Base-by-base conservation (phyloP, 495 filamentous ascomycete species). In the Aspergillus leporis region DNA sequence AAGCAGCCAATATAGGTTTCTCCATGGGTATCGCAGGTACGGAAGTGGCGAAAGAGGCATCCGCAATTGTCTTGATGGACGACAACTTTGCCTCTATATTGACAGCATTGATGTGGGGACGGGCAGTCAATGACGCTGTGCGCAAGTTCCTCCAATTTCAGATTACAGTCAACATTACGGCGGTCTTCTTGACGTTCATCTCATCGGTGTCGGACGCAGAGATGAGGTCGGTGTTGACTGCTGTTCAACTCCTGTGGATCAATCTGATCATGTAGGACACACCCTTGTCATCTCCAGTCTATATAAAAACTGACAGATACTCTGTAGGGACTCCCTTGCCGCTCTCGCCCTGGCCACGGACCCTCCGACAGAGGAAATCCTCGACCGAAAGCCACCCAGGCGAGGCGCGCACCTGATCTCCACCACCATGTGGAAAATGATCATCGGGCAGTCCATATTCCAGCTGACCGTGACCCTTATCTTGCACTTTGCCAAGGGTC, bases 371-470 rank as follows among this genome's bases (percentile, higher is more conserved):
- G 86, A 88, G 41, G 86, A 87, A 54, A 89, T 95, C 45, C 74
- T 96, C 32, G 77, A 96, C 60, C 86, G 91, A 43, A 90, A 91
- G 69, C 91, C 91, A n/a, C 85, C 90, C 18, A 85, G 84, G n/a
- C 92, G 90, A 70, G 84, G 81, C 14, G 84, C 89, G 34, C 82
- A 85, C 5, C 83, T 96, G 21, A 88, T 96, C 67, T 90, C 90
- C 5, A 73, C 86, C 22, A 92, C 87, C 31, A 96, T 96, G 91
- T 96, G 91, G 91, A 96, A 96, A 74, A 96, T 96, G 91, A 94
- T 96, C 57, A 78, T 93, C 32, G 91, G 90, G 21, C 90, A 96
- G 65, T 86, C 91, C 5, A 75, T 93, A 32, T 95, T 90, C 67
- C 90, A 96, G 68, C 82, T 96, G 4, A 78, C 78, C 21, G 80